phyloP scores from a whole-genome alignment of 2,329 filamentous ascomycete species.

The Aspergillus puulaauensis region DNA sequence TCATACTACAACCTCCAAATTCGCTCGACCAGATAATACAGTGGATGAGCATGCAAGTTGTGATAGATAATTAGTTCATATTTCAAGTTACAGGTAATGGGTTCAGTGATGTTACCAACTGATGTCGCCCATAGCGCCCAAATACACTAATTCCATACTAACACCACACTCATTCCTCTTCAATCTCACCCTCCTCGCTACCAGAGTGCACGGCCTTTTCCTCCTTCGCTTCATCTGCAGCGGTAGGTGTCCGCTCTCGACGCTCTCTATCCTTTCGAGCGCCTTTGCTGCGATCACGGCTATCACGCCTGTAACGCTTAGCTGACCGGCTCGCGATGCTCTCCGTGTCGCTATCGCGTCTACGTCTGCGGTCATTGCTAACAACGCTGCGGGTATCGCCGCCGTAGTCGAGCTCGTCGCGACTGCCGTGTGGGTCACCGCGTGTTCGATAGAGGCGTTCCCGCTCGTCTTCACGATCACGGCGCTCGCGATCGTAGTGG shows the following conservation, averaged over 20 bases:
- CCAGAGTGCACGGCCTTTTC: slow-evolving; percentile 69
- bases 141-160: neutral
- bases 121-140: neutral
- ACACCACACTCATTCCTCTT: slow-evolving; percentile 59
- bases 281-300: slow-evolving; percentile 37
- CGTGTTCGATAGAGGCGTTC: slow-evolving; percentile 81
- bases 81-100: neutral
- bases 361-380: slow-evolving; percentile 69
- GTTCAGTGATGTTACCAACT: neutral
- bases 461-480: slow-evolving; percentile 85
- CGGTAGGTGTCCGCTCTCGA: slow-evolving; percentile 32
- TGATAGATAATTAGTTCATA: neutral
- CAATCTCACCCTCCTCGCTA: slow-evolving; percentile 97
- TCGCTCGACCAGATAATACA: neutral
- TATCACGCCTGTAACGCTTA: slow-evolving; percentile 55
- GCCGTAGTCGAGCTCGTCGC: slow-evolving; percentile 89
- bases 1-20: too few species aligned
- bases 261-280: slow-evolving; percentile 60
- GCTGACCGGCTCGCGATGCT: slow-evolving; percentile 58
- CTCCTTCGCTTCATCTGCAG: slow-evolving; percentile 35
- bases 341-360: slow-evolving; percentile 75
- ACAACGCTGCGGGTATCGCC: slow-evolving; percentile 61
- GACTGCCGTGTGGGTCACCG: slow-evolving; percentile 74
- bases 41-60: neutral
- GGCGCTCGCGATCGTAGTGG: slow-evolving; percentile 77